Conservation (phyloP, 305 asterid genomes). For the Salvia sclarea region DNA sequence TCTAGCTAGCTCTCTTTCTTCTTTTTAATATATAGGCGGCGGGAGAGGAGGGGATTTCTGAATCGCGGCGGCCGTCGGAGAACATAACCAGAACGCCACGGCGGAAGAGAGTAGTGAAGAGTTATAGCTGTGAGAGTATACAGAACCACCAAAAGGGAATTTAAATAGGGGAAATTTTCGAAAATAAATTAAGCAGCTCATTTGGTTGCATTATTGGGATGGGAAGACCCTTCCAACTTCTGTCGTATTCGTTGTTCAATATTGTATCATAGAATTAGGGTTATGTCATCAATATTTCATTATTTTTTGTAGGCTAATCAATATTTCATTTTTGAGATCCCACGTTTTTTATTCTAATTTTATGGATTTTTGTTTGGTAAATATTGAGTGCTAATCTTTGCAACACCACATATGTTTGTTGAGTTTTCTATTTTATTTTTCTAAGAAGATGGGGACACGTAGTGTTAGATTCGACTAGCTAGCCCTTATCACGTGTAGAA, state of each 20-base stretch:
- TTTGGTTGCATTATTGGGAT: neutral
- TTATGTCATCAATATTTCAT: neutral
- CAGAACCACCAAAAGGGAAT: no score
- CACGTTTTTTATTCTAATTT: neutral
- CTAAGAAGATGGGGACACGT: no score
- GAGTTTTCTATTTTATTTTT: neutral
- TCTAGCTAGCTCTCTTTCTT: neutral
- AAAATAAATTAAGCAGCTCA: neutral
- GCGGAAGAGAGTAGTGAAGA: neutral
- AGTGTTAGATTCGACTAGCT: no score
- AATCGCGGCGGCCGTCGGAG: slow-evolving; percentile 31
- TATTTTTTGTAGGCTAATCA: neutral
- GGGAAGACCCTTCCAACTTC: neutral
- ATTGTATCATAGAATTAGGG: no score
- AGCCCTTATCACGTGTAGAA: no score
- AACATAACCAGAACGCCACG: slow-evolving; percentile 30
- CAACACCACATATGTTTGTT: no score
- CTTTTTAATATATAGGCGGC: neutral
- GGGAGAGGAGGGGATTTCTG: slow-evolving; percentile 27
- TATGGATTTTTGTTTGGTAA: neutral
- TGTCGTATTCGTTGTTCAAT: slow-evolving; percentile 14
- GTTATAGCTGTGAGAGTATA: neutral
- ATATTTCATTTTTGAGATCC: no score
- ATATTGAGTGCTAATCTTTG: neutral
- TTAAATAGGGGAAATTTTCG: neutral